Evolutionary conservation across 495 filamentous ascomycete genomes (phyloP), one percentile per base, ranked within the genome.

Genomic region (Penicillium coprophilum): DNA sequence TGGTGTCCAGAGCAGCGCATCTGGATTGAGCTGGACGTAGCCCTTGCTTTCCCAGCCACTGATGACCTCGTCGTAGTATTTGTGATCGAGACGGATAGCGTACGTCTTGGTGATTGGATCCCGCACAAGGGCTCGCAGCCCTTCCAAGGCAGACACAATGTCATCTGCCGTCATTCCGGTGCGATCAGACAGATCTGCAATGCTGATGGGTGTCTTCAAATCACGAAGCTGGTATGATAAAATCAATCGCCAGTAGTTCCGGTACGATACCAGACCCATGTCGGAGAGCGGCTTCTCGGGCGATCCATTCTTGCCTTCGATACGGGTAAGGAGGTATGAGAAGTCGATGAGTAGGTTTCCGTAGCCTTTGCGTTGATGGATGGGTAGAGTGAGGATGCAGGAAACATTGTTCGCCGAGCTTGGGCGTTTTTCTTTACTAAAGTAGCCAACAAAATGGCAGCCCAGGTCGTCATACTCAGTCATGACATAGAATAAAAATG

Each of bases 401-500:
- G 91, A 96, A 20, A 98, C 94, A 61, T 98, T 98, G 67, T 97
- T 96, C 57, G 89, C 88, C 43, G 89, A 92, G 68, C 89, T 93
- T 4, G 88, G 89, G n/a, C 94, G 84, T 74, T 98, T 98, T 69
- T 98, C 94, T 75, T 98, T 98, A 53, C 95, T 97, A 66, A 98
- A 98, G 68, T 98, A 98, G 17, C 94, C 94, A 41, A 98, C 95
- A 64, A 98, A 97, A 70, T 97, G 94, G 66, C 91, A 97, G 19
- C 94, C 94, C 34, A 88, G 74, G 32, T 96, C 90, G 62, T 98
- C 92, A 61, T 87, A 92, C 68, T 97, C 94, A 48, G 92, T 96
- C 81, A 98, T 93, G 45, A 98, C 91, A 71, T 98, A 98, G 78
- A 98, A 98, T 17, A 98, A 75, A 67, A 98, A 98, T 0, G 94